Evolutionary conservation across 2,329 filamentous ascomycete genomes (phyloP), one percentile per base, ranked within the genome.

Genomic region (Talaromyces sp.): DNA sequence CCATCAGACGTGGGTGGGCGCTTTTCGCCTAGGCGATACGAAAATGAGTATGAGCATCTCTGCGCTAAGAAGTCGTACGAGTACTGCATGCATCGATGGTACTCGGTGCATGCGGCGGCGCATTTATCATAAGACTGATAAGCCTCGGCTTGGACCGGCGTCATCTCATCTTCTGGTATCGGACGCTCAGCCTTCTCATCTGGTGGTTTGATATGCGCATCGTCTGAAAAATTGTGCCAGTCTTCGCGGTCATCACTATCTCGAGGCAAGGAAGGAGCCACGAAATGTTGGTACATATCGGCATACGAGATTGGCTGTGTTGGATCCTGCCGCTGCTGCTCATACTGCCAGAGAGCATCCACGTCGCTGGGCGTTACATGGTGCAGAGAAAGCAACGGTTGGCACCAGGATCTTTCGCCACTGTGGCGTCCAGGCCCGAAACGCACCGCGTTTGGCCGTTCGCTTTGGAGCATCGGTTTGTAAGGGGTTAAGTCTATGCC

Each of bases 301-400:
- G 73, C 75, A 61, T 83, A 79, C 59, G 80, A 72, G 47, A 83
- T 70, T 23, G 75, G 74, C 36, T 75, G 70, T 30, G 63, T 61
- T 27, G 63, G 59, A 58, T 68, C 63, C 36, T 74, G 74, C 52
- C 76, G 75, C 36, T 71, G 69, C 68, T 83, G 78, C 67, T 85
- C 83, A 61, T 79, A 85, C 60, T 83, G 77, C 81, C 83, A 85
- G 36, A 84, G 75, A 10, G 66, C 61, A 34, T 63, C 81, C 53
- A 84, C 76, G 67, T 85, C 83, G 65, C 83, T 78, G 8, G 81
- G 75, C 54, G 79, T 78, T 70, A 85, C 78, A 66, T 84, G 82
- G 66, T 85, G 82, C 81, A 85, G 83, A 3, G 83, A 84, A 47
- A 85, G 68, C n/a, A 84, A 76, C 5, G 83, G 83, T 67, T 85